Conservation (phyloP, 148 eudicot genomes). For the Dysphania ambrosioides region DNA sequence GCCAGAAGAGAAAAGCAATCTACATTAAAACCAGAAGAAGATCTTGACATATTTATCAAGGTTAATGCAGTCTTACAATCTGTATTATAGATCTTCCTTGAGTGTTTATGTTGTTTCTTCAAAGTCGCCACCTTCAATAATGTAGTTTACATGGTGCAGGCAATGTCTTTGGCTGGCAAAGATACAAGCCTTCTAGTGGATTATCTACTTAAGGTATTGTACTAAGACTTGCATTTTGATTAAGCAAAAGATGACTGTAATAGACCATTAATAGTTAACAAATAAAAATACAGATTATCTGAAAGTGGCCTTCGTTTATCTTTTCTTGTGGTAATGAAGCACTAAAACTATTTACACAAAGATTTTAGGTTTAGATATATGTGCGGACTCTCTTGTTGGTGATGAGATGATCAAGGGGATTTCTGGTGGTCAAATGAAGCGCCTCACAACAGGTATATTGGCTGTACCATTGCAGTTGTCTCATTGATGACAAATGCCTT, state of each 20-base stretch:
- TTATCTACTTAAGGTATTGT: conserved; percentile 85
- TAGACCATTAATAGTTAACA: no score
- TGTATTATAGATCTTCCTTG: conserved; percentile 6
- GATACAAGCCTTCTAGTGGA: conserved; percentile 75
- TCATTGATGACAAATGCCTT: background rate
- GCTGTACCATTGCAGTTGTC: conserved; percentile 11
- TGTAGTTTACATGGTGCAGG: conserved; percentile 39
- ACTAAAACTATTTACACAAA: conserved; percentile 61
- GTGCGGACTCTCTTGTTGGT: conserved; percentile 93
- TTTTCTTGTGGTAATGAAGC: conserved; percentile 3
- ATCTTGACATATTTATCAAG: conserved; percentile 96
- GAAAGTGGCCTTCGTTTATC: background rate
- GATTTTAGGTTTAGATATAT: conserved; percentile 96
- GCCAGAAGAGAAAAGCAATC: conserved; percentile 84
- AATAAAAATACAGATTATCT: background rate
- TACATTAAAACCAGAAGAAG: conserved; percentile 81
- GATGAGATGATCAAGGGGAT: conserved; percentile 99
- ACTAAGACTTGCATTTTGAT: conserved; percentile 14
- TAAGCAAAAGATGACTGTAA: no score
- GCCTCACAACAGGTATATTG: conserved; percentile 90
- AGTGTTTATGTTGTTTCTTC: background rate
- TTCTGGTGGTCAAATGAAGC: conserved; percentile 96
- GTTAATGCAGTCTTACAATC: conserved; percentile 27
- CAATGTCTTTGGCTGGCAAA: conserved; percentile 75
- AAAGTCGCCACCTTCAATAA: conserved; percentile 4